Percentiles rank a stretch among this genome's conserved stretches.
These are phyloP conservation scores for Nicotiana attenuata DNA, from an alignment of 257 asterid species.

Conservation along the genomic window DNA sequence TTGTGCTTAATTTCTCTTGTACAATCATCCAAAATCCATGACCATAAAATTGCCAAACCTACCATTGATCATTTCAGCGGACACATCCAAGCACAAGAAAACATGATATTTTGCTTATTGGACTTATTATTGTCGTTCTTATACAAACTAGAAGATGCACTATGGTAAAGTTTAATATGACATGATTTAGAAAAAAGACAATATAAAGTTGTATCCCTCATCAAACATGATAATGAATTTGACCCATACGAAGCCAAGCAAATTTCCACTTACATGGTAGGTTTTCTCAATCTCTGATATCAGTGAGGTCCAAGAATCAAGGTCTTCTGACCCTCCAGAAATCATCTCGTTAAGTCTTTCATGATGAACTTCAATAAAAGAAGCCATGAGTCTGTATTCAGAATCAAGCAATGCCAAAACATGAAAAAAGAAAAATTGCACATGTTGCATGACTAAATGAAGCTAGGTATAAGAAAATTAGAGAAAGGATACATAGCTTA, in stretches of 20 bases:
- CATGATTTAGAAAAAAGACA: background rate
- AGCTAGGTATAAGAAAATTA: background rate
- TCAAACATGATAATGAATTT: background rate
- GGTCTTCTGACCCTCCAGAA: constrained; percentile 44
- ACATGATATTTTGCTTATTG: background rate
- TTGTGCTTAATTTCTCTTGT: background rate
- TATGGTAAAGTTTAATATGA: background rate
- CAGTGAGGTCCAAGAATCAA: constrained; percentile 56
- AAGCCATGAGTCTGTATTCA: constrained; percentile 11
- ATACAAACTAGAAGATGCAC: background rate
- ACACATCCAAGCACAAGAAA: background rate
- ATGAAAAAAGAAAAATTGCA: background rate
- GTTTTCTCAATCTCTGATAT: constrained; percentile 57
- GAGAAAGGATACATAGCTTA: background rate
- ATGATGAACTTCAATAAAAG: constrained; percentile 36
- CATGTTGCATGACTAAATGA: background rate
- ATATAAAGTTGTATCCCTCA: background rate
- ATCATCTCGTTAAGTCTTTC: constrained; percentile 53
- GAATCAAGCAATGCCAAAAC: constrained; percentile 17
- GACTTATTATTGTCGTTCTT: background rate
- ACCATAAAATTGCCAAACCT: background rate
- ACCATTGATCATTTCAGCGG: background rate
- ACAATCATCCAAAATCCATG: constrained; percentile 6
- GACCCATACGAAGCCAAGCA: background rate
- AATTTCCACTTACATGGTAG: constrained; percentile 40